phyloP scores from a whole-genome alignment of 2,329 filamentous ascomycete genomes.

The Podosphaera leucotricha region DNA sequence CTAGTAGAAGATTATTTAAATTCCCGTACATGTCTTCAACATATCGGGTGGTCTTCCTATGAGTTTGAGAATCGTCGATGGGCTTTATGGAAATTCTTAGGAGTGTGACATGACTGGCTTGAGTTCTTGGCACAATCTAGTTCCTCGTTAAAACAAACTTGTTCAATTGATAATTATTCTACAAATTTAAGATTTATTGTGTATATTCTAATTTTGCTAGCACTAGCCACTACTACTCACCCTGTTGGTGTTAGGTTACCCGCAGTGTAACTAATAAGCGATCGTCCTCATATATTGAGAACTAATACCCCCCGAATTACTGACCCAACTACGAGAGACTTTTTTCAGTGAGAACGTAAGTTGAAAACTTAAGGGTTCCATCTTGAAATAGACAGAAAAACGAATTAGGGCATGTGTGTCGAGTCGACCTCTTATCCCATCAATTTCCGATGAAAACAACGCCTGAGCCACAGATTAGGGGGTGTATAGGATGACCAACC shows the following conservation, averaged over 20 bases:
- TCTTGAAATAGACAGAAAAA: constrained; percentile 7
- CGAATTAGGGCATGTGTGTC: constrained; percentile 6
- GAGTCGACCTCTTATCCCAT: constrained; percentile 7
- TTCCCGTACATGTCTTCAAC: too few species aligned
- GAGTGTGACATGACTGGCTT: too few species aligned
- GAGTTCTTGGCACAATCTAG: too few species aligned
- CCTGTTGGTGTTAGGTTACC: not conserved
- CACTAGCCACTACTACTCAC: not conserved
- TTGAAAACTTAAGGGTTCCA: not conserved
- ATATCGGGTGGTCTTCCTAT: too few species aligned
- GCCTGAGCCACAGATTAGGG: constrained; percentile 11
- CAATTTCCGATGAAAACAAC: constrained; percentile 9
- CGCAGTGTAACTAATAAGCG: not conserved
- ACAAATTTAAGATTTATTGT: not conserved
- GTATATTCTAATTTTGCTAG: not conserved
- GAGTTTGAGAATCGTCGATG: too few species aligned
- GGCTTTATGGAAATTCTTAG: too few species aligned
- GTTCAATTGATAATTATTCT: too few species aligned
- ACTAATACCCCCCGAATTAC: not conserved
- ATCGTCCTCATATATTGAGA: not conserved
- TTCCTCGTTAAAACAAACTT: too few species aligned
- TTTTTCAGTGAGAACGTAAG: not conserved
- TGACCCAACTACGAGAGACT: not conserved
- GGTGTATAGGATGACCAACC: constrained; percentile 6
- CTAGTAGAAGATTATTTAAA: too few species aligned